Evolutionary conservation across 164 flowering plant species (phyloP).

Genomic region (Kalanchoe fedtschenkoi): DNA sequence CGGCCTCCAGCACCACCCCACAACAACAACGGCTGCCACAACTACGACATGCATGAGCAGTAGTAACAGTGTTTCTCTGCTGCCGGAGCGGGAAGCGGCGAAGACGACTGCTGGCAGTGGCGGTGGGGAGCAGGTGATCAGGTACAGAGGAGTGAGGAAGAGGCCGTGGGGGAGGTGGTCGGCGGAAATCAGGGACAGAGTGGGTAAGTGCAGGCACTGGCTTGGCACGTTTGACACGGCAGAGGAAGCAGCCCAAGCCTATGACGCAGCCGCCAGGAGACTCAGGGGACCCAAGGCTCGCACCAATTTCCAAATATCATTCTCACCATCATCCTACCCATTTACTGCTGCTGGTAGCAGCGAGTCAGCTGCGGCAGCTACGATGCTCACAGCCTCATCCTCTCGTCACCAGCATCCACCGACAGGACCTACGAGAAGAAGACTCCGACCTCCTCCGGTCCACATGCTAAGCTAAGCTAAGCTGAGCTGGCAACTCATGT

Average conservation of each 20-base stretch:
- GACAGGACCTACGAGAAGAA: too few relatives aligned
- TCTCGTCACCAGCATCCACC: too few relatives aligned
- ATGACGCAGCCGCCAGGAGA: slow-evolving; percentile 80
- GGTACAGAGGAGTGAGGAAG: slow-evolving; percentile 72
- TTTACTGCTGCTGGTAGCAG: too few relatives aligned
- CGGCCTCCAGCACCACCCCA: slow-evolving; percentile 15
- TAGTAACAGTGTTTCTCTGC: neutral
- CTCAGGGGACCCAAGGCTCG: slow-evolving; percentile 72
- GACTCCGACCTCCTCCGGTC: too few relatives aligned
- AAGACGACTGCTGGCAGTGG: neutral
- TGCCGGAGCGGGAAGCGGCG: neutral
- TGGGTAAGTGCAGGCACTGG: slow-evolving; percentile 91
- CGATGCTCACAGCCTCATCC: too few relatives aligned
- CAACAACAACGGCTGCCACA: neutral
- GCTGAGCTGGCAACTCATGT: too few relatives aligned
- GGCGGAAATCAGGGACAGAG: slow-evolving; percentile 81
- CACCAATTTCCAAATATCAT: slow-evolving; percentile 60
- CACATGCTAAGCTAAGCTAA: too few relatives aligned
- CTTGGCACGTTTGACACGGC: slow-evolving; percentile 87
- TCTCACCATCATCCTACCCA: neutral
- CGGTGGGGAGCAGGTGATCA: slow-evolving; percentile 21
- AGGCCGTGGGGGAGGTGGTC: slow-evolving; percentile 97
- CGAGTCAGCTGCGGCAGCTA: too few relatives aligned
- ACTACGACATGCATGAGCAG: neutral
- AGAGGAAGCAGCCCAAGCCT: slow-evolving; percentile 89